Evolutionary conservation across 805 yeast genomes (phyloP), one percentile per base, ranked within the genome.

Genomic region (Ogataea glucozyma): DNA sequence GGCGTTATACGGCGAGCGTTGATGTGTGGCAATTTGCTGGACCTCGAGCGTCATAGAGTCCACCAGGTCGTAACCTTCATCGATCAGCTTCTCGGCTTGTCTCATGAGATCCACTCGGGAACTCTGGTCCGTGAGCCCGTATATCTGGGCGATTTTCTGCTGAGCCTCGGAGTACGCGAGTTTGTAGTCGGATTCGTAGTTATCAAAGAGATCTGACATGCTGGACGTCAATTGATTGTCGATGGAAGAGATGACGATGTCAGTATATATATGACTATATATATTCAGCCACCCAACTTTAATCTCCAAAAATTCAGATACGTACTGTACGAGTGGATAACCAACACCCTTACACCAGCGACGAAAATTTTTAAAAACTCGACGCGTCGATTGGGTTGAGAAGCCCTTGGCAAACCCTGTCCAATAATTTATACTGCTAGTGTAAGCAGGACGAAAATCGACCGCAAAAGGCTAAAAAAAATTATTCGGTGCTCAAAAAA

Each of bases 41-140:
- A 90, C 84, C 61, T 91, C 98, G 31, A 91, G 72, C 20, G 81
- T 81, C 83, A 93, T 83, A 53, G 91, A 95, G 52, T 90, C 97
- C 32, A 88, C 64, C 30, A 87, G 72, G 58, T 87, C 95, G 42
- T 80, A 75, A 26, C 85, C 83, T 57, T 88, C 96, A 54, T 88
- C 96, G n/a, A 85, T 70, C 14, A 83, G 75, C 33, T 73, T 70
- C 56, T 85, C 89, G 2, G 79, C 73, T 12, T 82, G 78, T 52
- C 75, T 75, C 65, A 83, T 69, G 13, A 81, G 71, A 9, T 66
- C 70, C 29, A 73, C 71, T 42, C 88, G 71, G 39, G 70, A 75
- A 37, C 73, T 81, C 41, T 51, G 51, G 44, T 56, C 77, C 21
- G 68, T 64, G 7, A 72, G 67, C 4, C 75, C 71, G 9, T 76